phyloP scores from a whole-genome alignment of 1,139 yeast genomes.

The Citeromyces hawaiiensis region DNA sequence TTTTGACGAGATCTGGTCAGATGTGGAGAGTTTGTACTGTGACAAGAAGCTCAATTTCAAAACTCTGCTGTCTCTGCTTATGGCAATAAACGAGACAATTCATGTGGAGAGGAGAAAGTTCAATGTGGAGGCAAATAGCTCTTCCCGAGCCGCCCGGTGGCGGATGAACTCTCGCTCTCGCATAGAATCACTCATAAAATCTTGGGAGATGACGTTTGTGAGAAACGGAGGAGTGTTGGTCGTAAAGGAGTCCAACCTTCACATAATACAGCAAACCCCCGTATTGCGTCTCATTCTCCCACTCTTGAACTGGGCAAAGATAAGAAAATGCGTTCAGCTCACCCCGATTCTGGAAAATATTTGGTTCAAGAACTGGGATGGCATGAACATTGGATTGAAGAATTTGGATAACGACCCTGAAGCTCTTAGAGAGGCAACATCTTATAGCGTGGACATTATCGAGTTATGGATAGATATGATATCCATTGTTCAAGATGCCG shows the following conservation, averaged over 20 bases:
- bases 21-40: slow-evolving; percentile 28
- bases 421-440: slow-evolving; percentile 44
- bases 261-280: slow-evolving; percentile 34
- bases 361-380: slow-evolving; percentile 51
- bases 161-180: slow-evolving; percentile 44
- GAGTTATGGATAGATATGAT: slow-evolving; percentile 61
- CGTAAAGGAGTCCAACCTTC: slow-evolving; percentile 37
- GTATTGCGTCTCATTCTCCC: slow-evolving; percentile 55
- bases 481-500: slow-evolving; percentile 45
- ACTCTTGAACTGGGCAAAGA: slow-evolving; percentile 46
- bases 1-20: slow-evolving; percentile 33
- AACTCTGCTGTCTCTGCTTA: slow-evolving; percentile 49
- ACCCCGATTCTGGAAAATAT: slow-evolving; percentile 44
- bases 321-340: slow-evolving; percentile 43
- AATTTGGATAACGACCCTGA: slow-evolving; percentile 33
- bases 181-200: slow-evolving; percentile 36
- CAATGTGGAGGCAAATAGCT: slow-evolving; percentile 14
- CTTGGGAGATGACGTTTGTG: slow-evolving; percentile 54
- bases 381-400: slow-evolving; percentile 41
- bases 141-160: slow-evolving; percentile 37
- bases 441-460: slow-evolving; percentile 42
- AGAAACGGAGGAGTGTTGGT: slow-evolving; percentile 47
- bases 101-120: slow-evolving; percentile 31
- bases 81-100: slow-evolving; percentile 63
- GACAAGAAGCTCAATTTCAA: slow-evolving; percentile 34